Base-by-base conservation (phyloP, 495 filamentous ascomycete genomes). In the Neurospora sp. region DNA sequence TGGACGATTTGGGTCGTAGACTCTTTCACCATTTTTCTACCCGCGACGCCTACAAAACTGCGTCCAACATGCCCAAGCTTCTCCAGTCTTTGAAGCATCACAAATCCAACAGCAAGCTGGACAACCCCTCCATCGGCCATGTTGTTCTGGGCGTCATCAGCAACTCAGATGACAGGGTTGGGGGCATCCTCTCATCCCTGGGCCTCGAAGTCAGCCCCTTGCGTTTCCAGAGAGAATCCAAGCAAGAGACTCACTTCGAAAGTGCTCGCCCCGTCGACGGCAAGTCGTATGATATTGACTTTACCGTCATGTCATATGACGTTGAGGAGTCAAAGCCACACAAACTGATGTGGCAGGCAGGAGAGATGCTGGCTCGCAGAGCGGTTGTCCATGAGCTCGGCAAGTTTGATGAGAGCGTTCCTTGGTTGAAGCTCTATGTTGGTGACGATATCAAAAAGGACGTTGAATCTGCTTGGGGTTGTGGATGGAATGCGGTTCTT, bases 131-230 rank as follows among this genome's bases (percentile, higher is more conserved):
- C 39, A 83, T 81, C 72, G 73, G 78, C 12, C 72, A 76, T 6
- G 79, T 90, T 3, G 75, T 90, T 9, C 76, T 92, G 0, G 93
- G 93, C 5, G 83, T 94, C 18, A 82, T 94, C 69, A 91, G 91
- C 27, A 96, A 95, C 78, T 94, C 92, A 1, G 92, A 96, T 77
- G 88, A 91, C 76, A 86, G 93, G 0, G 87, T 94, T 1, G 84
- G 87, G 9, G 77, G 78, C 14, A 85, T 94, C 10, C 77, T 95
- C 12, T 80, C 84, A 20, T 88, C 87, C 9, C 77, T 94, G 18
- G 91, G 91, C 0, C 72, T 94, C 27, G 76, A 74, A 8, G 87
- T 93, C 3, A 86, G 86, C 10, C 77, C 76, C 0, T 20, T 76
- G 20, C 77, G 80, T 8, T 73, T 74, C 14, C 53, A 65, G 14